Evolutionary conservation across 2,329 filamentous ascomycete species (phyloP).

Genomic region (Phialocephala subalpina): DNA sequence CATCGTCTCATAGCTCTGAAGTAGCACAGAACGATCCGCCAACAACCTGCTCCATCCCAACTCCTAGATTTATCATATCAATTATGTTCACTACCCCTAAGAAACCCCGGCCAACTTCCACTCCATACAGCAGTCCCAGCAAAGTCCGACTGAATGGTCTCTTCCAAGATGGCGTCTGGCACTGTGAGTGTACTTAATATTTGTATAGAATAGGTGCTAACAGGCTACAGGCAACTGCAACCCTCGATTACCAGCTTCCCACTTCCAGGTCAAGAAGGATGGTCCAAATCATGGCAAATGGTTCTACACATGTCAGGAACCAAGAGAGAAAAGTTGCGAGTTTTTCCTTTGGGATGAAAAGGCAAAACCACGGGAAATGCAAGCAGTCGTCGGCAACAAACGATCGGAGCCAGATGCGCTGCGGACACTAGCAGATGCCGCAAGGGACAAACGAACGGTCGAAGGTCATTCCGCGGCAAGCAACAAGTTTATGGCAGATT

Average conservation of each 20-base stretch:
- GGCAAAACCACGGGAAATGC: conserved; percentile 54
- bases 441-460: conserved; percentile 29
- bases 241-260: conserved; percentile 56
- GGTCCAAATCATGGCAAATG: conserved; percentile 57
- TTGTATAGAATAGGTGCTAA: conserved; percentile 15
- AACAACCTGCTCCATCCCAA: neutral
- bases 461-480: conserved; percentile 27
- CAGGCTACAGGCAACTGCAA: conserved; percentile 55
- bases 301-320: conserved; percentile 62
- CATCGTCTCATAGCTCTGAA: neutral
- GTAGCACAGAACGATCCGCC: neutral
- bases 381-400: conserved; percentile 53
- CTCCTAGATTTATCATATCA: neutral
- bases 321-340: conserved; percentile 54
- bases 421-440: conserved; percentile 23
- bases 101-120: conserved; percentile 12
- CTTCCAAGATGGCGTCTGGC: conserved; percentile 48
- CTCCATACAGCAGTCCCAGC: conserved; percentile 17
- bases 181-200: conserved; percentile 41
- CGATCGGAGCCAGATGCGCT: conserved; percentile 49
- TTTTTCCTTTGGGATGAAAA: conserved; percentile 68
- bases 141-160: conserved; percentile 40
- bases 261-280: conserved; percentile 58
- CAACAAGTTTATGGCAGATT: conserved; percentile 30
- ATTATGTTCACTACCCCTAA: conserved; percentile 31